Evolutionary conservation across 2,329 filamentous ascomycete genomes (phyloP).

Genomic region (Coleophoma crateriformis): DNA sequence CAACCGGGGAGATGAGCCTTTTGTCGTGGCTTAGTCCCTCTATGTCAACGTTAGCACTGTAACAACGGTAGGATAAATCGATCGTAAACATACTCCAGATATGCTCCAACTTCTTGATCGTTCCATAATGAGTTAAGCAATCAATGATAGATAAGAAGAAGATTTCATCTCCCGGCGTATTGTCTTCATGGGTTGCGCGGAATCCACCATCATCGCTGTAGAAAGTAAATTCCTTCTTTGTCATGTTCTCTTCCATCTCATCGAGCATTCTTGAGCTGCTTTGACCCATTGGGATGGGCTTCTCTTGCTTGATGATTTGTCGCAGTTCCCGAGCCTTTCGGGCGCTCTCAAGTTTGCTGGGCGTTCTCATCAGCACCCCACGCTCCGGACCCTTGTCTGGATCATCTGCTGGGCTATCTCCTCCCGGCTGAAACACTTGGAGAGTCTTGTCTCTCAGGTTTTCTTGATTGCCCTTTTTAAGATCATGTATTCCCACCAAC

Average conservation of each 20-base stretch:
- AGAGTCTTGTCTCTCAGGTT: conserved; percentile 86
- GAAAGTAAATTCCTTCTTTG: conserved; percentile 70
- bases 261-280: conserved; percentile 83
- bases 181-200: conserved; percentile 86
- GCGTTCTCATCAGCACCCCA: conserved; percentile 73
- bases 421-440: conserved; percentile 88
- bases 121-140: conserved; percentile 92
- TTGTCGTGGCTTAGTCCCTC: conserved; percentile 79
- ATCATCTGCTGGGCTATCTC: conserved; percentile 56
- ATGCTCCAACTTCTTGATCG: conserved; percentile 91
- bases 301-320: conserved; percentile 87
- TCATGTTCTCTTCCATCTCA: conserved; percentile 71
- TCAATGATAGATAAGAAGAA: conserved; percentile 99
- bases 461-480: conserved; percentile 88
- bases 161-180: conserved; percentile 79
- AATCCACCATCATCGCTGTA: conserved; percentile 94
- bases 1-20: conserved; percentile 85
- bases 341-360: conserved; percentile 87
- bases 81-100: conserved; percentile 61
- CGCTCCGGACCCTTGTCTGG: conserved; percentile 26
- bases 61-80: background rate
- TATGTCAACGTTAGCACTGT: conserved; percentile 5
- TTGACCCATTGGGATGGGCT: conserved; percentile 87
- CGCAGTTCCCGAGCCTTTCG: conserved; percentile 87
- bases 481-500: conserved; percentile 88